Evolutionary conservation across 1,284 basidiomycete genomes (phyloP), one percentile per base, ranked within the genome.

Genomic region (Boletus subluridellus): DNA sequence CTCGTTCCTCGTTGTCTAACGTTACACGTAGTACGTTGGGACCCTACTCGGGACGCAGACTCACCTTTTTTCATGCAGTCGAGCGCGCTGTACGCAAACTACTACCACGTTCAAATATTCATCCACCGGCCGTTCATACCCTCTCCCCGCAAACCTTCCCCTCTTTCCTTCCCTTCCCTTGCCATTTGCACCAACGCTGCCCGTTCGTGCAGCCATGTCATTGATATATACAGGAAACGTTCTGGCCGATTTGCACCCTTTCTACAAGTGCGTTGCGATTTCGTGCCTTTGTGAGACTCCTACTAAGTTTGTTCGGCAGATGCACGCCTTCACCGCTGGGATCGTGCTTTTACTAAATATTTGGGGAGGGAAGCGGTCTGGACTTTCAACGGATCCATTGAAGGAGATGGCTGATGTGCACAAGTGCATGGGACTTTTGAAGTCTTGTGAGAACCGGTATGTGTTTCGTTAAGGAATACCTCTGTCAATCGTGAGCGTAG

Each of bases 141-240:
- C 0, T 83, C 85, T 0, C 81, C 82, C 1, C 77, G 78, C 46
- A 82, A 83, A 60, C 80, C 81, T 0, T 82, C 84, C 0, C 76
- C 81, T 1, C 69, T 86, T 2, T 78, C 84, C 7, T 69, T 86
- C 78, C 89, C 92, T 0, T 91, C 89, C 0, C 78, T 93, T 15
- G 87, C 90, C 0, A 92, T 94, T 51, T 94, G 92, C 70, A 87
- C 87, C 17, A 93, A 91, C 61, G 92, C 92, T 1, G 89, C 92
- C 0, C 78, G 91, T n/a, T 86, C 87, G 3, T 90, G 86, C 60
- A 84, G 82, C 44, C 90, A 90, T 66, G 80, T 94, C 35, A 76
- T 87, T 26, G 86, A 92, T 63, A 75, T 81, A 5, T 78, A 80
- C 57, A 73, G 75, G 56, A 74, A 71, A 55, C 73, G 80, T 32